Evolutionary conservation across 176 grass and related monocot genomes (phyloP).

Genomic region (Triticum timopheevii): DNA sequence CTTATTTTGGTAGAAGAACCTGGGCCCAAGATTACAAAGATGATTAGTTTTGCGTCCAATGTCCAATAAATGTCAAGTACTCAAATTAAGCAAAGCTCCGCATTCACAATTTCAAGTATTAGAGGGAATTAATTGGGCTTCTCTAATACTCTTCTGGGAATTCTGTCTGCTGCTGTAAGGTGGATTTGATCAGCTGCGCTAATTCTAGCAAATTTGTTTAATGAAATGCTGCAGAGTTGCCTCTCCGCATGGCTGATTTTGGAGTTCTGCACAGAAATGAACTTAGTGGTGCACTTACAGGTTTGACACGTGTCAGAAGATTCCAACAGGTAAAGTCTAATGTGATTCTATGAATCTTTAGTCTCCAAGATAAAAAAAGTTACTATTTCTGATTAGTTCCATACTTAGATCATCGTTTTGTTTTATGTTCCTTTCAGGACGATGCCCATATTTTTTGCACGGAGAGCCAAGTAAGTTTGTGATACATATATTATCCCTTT

Average conservation of each 20-base stretch:
- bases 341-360: slow-evolving; percentile 14
- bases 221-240: slow-evolving; percentile 69
- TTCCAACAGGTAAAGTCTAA: slow-evolving; percentile 81
- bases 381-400: neutral
- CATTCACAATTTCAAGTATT: neutral
- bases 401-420: neutral
- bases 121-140: neutral
- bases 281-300: slow-evolving; percentile 94
- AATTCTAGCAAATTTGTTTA: neutral
- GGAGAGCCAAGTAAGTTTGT: slow-evolving; percentile 80
- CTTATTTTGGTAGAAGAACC: neutral
- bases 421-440: slow-evolving; percentile 51
- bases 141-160: neutral
- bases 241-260: slow-evolving; percentile 96
- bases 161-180: neutral
- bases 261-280: slow-evolving; percentile 96
- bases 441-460: slow-evolving; percentile 98
- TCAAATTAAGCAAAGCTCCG: neutral
- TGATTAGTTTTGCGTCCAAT: neutral
- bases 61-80: neutral
- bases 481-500: neutral
- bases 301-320: slow-evolving; percentile 98
- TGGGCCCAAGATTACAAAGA: neutral
- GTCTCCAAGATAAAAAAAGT: neutral
- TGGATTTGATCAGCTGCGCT: slow-evolving; percentile 1